Conservation (phyloP, 176 grass and related monocot species). For the Bonia amplexicaulis region DNA sequence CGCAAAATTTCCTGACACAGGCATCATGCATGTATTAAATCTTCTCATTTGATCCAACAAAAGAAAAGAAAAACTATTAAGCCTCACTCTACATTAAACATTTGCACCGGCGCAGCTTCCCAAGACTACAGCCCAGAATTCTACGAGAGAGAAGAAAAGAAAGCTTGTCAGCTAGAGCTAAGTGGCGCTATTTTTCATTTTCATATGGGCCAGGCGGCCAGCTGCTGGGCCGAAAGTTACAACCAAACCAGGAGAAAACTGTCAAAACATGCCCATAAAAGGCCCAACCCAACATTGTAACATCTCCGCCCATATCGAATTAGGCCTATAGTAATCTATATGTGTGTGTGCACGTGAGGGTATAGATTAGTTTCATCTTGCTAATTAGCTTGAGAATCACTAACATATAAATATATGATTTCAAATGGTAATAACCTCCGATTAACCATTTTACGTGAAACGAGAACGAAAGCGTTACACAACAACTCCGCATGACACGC, state of each 20-base stretch:
- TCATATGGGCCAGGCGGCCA: not conserved
- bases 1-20: not conserved
- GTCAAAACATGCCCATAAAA: not conserved
- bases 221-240: not conserved
- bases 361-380: no score
- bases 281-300: not conserved
- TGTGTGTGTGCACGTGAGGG: no score
- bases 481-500: not conserved
- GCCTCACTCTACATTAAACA: not conserved
- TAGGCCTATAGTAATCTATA: no score
- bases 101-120: not conserved
- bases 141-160: not conserved
- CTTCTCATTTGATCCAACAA: not conserved
- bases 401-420: no score
- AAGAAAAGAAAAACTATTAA: not conserved
- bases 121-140: not conserved
- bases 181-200: not conserved
- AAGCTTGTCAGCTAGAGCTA: not conserved
- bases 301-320: no score
- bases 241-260: not conserved
- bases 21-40: not conserved
- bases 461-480: no score
- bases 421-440: no score
- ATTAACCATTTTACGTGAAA: no score
- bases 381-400: no score